Evolutionary conservation across 495 filamentous ascomycete species (phyloP).

Genomic region (Sabuloglossum arenarium): DNA sequence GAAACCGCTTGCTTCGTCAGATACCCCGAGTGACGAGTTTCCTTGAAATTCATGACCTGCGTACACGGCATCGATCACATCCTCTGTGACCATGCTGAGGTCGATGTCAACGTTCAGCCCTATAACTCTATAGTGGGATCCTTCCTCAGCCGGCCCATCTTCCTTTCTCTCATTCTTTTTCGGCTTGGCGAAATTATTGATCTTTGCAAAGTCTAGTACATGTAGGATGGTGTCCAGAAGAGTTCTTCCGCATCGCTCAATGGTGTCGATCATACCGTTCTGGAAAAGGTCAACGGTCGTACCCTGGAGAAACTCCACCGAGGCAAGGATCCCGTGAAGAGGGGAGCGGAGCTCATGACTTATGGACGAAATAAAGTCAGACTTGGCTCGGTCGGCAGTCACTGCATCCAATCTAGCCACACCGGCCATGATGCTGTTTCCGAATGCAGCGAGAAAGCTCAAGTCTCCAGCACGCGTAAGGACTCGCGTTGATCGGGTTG

Average conservation of each 20-base stretch:
- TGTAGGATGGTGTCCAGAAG: constrained; percentile 65
- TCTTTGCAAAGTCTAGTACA: constrained; percentile 52
- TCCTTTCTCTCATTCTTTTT: neutral
- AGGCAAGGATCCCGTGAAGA: constrained; percentile 53
- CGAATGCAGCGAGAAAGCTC: constrained; percentile 33
- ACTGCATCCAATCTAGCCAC: constrained; percentile 30
- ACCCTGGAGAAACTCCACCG: constrained; percentile 45
- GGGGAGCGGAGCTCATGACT: constrained; percentile 65
- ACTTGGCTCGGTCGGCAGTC: constrained; percentile 34
- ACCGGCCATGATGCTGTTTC: constrained; percentile 38
- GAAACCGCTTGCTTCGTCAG: neutral
- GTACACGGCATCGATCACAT: neutral
- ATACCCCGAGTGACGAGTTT: neutral
- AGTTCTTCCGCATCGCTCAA: constrained; percentile 55
- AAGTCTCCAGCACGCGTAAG: constrained; percentile 30
- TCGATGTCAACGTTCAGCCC: neutral
- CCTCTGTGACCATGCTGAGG: neutral
- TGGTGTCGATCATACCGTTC: constrained; percentile 44
- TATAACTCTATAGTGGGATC: neutral
- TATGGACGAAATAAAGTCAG: constrained; percentile 49
- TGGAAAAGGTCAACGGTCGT: constrained; percentile 31
- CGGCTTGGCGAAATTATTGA: constrained; percentile 20
- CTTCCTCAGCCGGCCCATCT: neutral
- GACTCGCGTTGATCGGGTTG: constrained; percentile 21
- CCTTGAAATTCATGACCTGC: neutral